Percentiles rank a stretch among this genome's conserved stretches.
phyloP scores from a whole-genome alignment of 164 flowering plant genomes.

The Sextonia rubra region DNA sequence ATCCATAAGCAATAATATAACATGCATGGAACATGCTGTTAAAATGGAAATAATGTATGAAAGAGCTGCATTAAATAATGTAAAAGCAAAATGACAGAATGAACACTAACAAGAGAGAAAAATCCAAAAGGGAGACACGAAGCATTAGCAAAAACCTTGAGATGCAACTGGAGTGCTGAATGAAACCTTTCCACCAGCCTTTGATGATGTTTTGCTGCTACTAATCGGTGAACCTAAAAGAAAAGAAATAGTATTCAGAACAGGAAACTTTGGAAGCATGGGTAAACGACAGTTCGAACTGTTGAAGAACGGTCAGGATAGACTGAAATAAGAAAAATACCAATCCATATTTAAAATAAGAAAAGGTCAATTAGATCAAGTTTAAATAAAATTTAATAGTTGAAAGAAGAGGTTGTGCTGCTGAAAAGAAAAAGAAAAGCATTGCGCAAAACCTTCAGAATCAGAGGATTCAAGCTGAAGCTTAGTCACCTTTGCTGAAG shows the following conservation, averaged over 20 bases:
- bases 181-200: slow-evolving; percentile 34
- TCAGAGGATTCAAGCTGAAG: slow-evolving; percentile 1
- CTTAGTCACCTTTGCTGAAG: not conserved
- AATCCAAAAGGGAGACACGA: not conserved
- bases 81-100: not conserved
- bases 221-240: slow-evolving; percentile 22
- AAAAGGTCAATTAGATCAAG: not conserved
- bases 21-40: not conserved
- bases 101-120: not conserved
- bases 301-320: not conserved
- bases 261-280: not conserved
- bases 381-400: not conserved
- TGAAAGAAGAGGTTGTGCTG: not conserved
- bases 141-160: slow-evolving; percentile 28
- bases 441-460: not conserved
- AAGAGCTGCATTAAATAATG: not conserved
- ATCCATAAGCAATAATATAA: slow-evolving; percentile 1
- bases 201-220: slow-evolving; percentile 15
- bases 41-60: not conserved
- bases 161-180: slow-evolving; percentile 14
- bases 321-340: not conserved
- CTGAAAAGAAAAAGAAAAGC: not conserved
- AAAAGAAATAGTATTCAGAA: slow-evolving; percentile 1
- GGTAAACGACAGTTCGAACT: not conserved
- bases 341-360: not conserved